A percentile compares a stretch with the other conserved stretches of the same genome.
These are phyloP conservation scores for Cavenderia fasciculata DNA, from an alignment of 78 protist species.

Conservation along the genomic window DNA sequence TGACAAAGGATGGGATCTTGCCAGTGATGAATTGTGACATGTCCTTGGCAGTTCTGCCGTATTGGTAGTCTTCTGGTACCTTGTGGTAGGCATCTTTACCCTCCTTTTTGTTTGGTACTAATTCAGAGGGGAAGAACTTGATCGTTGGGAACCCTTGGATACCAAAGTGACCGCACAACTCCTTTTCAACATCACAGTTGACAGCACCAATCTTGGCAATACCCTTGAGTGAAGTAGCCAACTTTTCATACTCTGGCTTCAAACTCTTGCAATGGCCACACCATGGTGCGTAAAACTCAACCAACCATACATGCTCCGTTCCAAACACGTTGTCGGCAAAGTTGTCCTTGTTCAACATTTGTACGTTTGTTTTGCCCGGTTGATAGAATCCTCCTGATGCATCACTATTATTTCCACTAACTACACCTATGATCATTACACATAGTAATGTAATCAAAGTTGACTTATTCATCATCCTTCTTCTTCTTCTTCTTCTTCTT, in stretches of 20 bases:
- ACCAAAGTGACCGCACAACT: slow-evolving; percentile 65
- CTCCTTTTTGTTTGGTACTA: background rate
- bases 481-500: too few relatives aligned
- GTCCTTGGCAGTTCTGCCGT: slow-evolving; percentile 44
- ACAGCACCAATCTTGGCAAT: slow-evolving; percentile 80
- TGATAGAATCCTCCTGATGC: too few relatives aligned
- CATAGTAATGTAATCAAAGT: too few relatives aligned
- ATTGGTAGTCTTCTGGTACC: slow-evolving; percentile 78
- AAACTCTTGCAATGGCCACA: slow-evolving; percentile 81
- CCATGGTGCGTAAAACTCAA: slow-evolving; percentile 87
- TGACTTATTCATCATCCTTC: too few relatives aligned
- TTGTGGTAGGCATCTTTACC: slow-evolving; percentile 29
- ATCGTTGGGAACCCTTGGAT: slow-evolving; percentile 84
- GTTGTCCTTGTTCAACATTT: slow-evolving; percentile 29
- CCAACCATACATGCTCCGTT: slow-evolving; percentile 51
- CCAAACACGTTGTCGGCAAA: slow-evolving; percentile 55
- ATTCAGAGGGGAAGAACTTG: slow-evolving; percentile 67
- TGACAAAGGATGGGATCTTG: slow-evolving; percentile 27
- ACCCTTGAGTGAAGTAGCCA: slow-evolving; percentile 64
- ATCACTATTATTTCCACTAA: too few relatives aligned
- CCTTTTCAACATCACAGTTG: slow-evolving; percentile 83
- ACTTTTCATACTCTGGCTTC: slow-evolving; percentile 77
- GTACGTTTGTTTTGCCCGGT: too few relatives aligned
- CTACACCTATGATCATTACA: too few relatives aligned
- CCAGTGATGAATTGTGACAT: slow-evolving; percentile 7